These are phyloP conservation scores for Flaveria robusta DNA, from an alignment of 129 eudicot genomes.

Conservation along the genomic window DNA sequence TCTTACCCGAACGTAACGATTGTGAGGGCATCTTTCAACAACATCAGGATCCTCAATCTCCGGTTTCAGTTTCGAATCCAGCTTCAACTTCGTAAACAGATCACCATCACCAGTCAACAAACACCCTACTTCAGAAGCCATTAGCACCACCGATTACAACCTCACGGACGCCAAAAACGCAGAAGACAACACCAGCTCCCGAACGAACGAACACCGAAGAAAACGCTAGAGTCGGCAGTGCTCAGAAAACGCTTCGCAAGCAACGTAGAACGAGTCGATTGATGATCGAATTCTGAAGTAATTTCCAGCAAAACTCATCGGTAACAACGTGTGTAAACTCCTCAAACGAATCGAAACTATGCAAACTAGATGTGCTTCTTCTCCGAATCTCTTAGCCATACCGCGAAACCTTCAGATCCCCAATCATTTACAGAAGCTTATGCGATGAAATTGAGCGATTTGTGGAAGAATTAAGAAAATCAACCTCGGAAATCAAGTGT, in stretches of 20 bases:
- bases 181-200: conserved; percentile 7
- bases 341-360: conserved; percentile 24
- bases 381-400: conserved; percentile 25
- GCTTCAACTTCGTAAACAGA: conserved; percentile 26
- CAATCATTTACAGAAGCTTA: conserved; percentile 24
- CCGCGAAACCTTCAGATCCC: conserved; percentile 34
- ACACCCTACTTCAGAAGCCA: background rate
- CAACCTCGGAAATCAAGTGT: conserved; percentile 19
- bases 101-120: conserved; percentile 3
- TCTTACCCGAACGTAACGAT: conserved; percentile 9
- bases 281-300: conserved; percentile 38
- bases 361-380: conserved; percentile 10
- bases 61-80: conserved; percentile 13
- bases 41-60: conserved; percentile 16
- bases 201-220: background rate
- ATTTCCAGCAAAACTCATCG: conserved; percentile 36
- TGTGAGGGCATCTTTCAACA: background rate
- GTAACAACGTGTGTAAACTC: conserved; percentile 16
- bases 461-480: background rate
- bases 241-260: conserved; percentile 36
- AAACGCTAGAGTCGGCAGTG: conserved; percentile 24
- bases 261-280: conserved; percentile 18
- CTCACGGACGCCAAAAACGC: background rate
- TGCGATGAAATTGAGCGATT: conserved; percentile 17
- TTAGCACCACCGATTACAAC: conserved; percentile 8